Conservation (phyloP, 2,329 filamentous ascomycete species). For the Aspergillus sp. region DNA sequence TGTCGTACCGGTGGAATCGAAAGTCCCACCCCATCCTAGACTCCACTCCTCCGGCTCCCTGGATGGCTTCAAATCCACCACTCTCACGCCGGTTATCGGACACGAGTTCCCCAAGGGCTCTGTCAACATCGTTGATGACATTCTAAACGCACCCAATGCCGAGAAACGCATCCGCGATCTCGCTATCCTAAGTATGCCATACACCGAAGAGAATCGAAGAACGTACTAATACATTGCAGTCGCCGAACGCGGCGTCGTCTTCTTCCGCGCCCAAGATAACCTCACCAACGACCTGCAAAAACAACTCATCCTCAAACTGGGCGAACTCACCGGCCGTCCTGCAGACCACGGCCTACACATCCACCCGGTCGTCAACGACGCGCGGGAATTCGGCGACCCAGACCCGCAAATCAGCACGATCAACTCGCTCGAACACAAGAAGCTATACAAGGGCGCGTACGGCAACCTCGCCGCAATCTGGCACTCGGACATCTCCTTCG, state of each 20-base stretch:
- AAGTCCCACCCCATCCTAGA: constrained; percentile 1
- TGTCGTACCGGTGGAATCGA: not conserved
- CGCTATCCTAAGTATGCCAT: constrained; percentile 61
- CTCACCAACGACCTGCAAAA: constrained; percentile 66
- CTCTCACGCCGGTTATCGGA: constrained; percentile 42
- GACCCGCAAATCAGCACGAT: constrained; percentile 67
- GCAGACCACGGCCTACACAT: constrained; percentile 59
- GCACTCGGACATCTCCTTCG: constrained; percentile 66
- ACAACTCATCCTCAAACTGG: constrained; percentile 60
- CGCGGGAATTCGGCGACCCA: constrained; percentile 53
- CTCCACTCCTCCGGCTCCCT: constrained; percentile 15
- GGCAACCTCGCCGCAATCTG: constrained; percentile 42
- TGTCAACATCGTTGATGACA: constrained; percentile 48
- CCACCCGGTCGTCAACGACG: constrained; percentile 58
- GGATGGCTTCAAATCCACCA: constrained; percentile 11
- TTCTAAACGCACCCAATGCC: constrained; percentile 60
- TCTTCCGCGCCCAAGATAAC: constrained; percentile 65
- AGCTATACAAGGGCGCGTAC: constrained; percentile 32
- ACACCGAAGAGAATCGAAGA: not conserved
- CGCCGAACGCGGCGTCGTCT: constrained; percentile 68
- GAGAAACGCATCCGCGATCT: constrained; percentile 66
- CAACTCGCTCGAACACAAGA: constrained; percentile 56
- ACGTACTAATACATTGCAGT: constrained; percentile 43
- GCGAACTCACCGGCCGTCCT: constrained; percentile 61
- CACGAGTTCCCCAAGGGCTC: constrained; percentile 39